These are phyloP conservation scores for Hypoxylon subgilvum DNA, from an alignment of 495 filamentous ascomycete species.

Conservation along the genomic window DNA sequence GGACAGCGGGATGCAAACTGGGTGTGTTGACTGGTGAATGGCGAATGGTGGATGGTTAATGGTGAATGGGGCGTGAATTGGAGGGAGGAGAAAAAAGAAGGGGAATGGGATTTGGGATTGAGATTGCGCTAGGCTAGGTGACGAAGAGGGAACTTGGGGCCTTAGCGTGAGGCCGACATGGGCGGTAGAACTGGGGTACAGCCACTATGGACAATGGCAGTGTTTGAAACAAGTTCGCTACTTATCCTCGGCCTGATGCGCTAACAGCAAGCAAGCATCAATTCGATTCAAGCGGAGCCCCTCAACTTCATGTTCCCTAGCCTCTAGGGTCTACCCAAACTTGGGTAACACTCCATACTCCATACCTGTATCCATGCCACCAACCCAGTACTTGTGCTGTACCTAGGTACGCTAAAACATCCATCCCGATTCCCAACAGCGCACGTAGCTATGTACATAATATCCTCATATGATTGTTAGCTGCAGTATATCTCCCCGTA, in stretches of 20 bases:
- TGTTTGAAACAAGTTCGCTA: slow-evolving; percentile 40
- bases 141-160: slow-evolving; percentile 22
- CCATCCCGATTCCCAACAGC: neutral
- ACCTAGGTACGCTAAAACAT: slow-evolving; percentile 5
- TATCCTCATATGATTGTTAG: no score
- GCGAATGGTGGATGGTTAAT: no score
- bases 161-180: slow-evolving; percentile 33
- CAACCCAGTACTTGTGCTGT: neutral
- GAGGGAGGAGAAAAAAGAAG: slow-evolving; percentile 22
- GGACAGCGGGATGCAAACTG: slow-evolving; percentile 37
- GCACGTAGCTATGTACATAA: neutral
- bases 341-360: no score
- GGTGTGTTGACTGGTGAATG: slow-evolving; percentile 41
- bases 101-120: slow-evolving; percentile 33
- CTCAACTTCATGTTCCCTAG: slow-evolving; percentile 14
- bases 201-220: slow-evolving; percentile 39
- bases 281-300: slow-evolving; percentile 16
- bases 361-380: no score
- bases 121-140: slow-evolving; percentile 34
- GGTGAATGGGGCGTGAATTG: slow-evolving; percentile 37
- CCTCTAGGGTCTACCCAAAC: no score
- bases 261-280: slow-evolving; percentile 31
- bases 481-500: neutral
- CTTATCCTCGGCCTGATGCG: slow-evolving; percentile 33
- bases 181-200: slow-evolving; percentile 35